A percentile compares a stretch with the other conserved stretches of the same genome.
These are phyloP conservation scores for Musa schizocarpa DNA, from an alignment of 176 grass and related monocot genomes.

Conservation along the genomic window DNA sequence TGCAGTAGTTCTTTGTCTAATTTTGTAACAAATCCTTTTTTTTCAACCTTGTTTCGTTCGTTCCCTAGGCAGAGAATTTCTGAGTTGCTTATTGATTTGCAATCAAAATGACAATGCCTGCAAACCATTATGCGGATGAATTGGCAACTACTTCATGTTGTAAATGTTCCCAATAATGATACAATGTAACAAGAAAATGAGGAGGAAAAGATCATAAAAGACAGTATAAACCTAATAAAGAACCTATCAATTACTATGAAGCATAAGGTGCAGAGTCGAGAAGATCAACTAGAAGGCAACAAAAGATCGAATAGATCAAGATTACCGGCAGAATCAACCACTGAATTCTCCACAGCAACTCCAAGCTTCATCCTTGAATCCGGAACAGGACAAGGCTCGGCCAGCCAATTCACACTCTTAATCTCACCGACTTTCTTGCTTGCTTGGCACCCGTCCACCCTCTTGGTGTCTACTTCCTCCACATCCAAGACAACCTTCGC, in stretches of 20 bases:
- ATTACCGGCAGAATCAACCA: slow-evolving; percentile 59
- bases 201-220: background rate
- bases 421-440: slow-evolving; percentile 61
- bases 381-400: slow-evolving; percentile 35
- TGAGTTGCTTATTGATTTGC: no score
- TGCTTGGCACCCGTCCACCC: slow-evolving; percentile 60
- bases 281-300: background rate
- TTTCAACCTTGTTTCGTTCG: background rate
- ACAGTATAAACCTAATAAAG: background rate
- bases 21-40: background rate
- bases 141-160: no score
- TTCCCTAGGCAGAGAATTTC: no score
- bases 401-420: slow-evolving; percentile 42
- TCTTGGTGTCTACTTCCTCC: slow-evolving; percentile 87
- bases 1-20: background rate
- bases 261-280: background rate
- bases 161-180: no score
- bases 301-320: background rate
- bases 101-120: no score
- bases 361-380: slow-evolving; percentile 42
- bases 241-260: background rate
- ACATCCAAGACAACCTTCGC: slow-evolving; percentile 77
- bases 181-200: no score
- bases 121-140: no score
- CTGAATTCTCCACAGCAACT: slow-evolving; percentile 26